Evolutionary conservation across 768 basidiomycete genomes (phyloP).

Genomic region (Rhizopogon sp.): DNA sequence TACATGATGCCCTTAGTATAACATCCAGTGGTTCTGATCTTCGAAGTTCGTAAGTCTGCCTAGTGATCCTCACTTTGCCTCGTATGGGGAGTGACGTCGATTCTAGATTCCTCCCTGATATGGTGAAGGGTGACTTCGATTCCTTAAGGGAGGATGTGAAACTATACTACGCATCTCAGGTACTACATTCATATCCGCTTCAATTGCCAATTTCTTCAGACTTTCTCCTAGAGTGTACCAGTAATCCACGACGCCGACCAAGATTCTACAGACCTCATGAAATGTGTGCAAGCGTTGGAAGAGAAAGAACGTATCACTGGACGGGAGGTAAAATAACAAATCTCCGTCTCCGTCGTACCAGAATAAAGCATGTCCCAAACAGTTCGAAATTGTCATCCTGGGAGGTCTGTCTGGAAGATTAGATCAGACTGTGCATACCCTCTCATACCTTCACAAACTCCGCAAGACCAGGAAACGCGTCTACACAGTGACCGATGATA

Average conservation of each 20-base stretch:
- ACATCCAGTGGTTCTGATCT: conserved; percentile 1
- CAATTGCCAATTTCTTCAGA: not conserved
- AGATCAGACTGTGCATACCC: conserved; percentile 90
- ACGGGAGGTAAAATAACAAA: conserved; percentile 27
- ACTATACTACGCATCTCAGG: conserved; percentile 58
- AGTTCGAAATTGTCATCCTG: conserved; percentile 71
- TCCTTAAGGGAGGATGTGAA: conserved; percentile 76
- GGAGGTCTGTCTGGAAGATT: conserved; percentile 89
- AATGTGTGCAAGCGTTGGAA: conserved; percentile 67
- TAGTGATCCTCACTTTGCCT: not conserved
- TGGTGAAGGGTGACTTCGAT: conserved; percentile 94
- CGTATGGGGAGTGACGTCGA: conserved; percentile 1
- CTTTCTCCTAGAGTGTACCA: conserved; percentile 50
- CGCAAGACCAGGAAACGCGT: conserved; percentile 52
- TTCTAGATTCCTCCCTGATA: conserved; percentile 67
- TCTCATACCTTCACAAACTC: conserved; percentile 81
- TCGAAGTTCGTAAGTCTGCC: conserved; percentile 11
- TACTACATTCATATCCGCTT: conserved; percentile 18
- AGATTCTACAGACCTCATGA: conserved; percentile 93
- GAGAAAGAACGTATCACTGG: conserved; percentile 46
- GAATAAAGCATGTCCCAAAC: conserved; percentile 11
- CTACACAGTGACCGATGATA: conserved; percentile 86
- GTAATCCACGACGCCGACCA: conserved; percentile 68
- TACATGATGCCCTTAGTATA: conserved; percentile 54
- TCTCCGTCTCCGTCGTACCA: not conserved